These are phyloP conservation scores for Bathelium albidoporum DNA, from an alignment of 495 filamentous ascomycete species.

Conservation along the genomic window DNA sequence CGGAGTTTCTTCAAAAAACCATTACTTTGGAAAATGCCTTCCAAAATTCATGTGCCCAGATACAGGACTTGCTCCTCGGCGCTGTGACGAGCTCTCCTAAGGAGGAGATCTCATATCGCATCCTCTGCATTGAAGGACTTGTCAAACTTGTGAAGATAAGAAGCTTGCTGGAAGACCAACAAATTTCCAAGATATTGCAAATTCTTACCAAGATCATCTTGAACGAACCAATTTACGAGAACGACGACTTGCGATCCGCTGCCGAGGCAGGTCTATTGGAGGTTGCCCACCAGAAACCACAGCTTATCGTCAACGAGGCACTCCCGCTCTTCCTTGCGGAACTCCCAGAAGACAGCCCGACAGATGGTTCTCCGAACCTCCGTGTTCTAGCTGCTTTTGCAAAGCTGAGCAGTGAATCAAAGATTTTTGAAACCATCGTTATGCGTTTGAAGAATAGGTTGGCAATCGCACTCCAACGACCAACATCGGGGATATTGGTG, in stretches of 20 bases:
- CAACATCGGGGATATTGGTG: constrained; percentile 43
- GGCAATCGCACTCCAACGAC: constrained; percentile 46
- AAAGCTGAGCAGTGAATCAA: constrained; percentile 52
- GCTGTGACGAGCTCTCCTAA: constrained; percentile 51
- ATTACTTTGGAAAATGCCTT: constrained; percentile 39
- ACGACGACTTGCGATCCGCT: constrained; percentile 49
- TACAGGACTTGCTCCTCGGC: constrained; percentile 50
- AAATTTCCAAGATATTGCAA: constrained; percentile 54
- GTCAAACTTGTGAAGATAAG: constrained; percentile 45
- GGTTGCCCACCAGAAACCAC: constrained; percentile 55
- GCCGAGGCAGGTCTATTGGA: constrained; percentile 54
- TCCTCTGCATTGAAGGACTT: constrained; percentile 50
- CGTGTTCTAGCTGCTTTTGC: constrained; percentile 57
- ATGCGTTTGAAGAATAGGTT: constrained; percentile 57
- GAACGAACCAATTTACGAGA: constrained; percentile 45
- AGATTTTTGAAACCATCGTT: constrained; percentile 60
- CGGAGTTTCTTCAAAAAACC: constrained; percentile 16
- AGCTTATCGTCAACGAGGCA: constrained; percentile 59
- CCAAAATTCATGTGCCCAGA: constrained; percentile 47
- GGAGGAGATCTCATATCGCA: constrained; percentile 56
- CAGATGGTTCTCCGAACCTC: constrained; percentile 36
- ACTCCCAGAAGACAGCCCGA: constrained; percentile 48
- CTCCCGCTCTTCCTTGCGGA: constrained; percentile 65
- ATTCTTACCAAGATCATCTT: constrained; percentile 57
- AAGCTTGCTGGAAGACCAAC: constrained; percentile 50